Evolutionary conservation across 148 eudicot genomes (phyloP).

Genomic region (Spergularia marina): DNA sequence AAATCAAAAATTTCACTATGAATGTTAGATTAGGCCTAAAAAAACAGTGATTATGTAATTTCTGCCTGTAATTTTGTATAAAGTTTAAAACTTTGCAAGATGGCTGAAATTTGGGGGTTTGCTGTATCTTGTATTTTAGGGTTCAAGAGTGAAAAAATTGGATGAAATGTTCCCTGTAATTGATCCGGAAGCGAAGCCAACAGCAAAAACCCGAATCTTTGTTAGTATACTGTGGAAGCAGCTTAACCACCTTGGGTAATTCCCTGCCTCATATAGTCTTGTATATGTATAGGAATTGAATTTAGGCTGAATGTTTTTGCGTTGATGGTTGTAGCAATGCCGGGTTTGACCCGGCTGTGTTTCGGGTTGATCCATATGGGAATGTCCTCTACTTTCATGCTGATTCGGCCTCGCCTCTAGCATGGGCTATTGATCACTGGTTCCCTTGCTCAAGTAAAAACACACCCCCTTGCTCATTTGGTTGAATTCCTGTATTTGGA

Average conservation of each 20-base stretch:
- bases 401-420: conserved; percentile 89
- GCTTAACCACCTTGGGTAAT: conserved; percentile 94
- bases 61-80: not conserved
- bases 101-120: not conserved
- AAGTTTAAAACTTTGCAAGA: not conserved
- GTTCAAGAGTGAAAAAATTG: conserved; percentile 50
- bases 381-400: conserved; percentile 92
- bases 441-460: conserved; percentile 89
- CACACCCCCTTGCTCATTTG: not conserved
- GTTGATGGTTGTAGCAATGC: conserved; percentile 54
- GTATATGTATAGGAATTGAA: not conserved
- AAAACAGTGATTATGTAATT: not conserved
- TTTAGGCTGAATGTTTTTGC: not conserved
- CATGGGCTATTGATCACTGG: conserved; percentile 97
- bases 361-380: conserved; percentile 92
- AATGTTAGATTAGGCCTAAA: no score
- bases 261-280: not conserved
- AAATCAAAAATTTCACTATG: no score
- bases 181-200: conserved; percentile 66
- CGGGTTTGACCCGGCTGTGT: conserved; percentile 88
- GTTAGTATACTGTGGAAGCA: conserved; percentile 88
- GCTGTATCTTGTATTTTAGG: conserved; percentile 37
- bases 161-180: conserved; percentile 83
- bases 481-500: not conserved
- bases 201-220: conserved; percentile 67